These are phyloP conservation scores for Chimonanthus salicifolius DNA, from an alignment of 164 flowering plant genomes.

Conservation along the genomic window DNA sequence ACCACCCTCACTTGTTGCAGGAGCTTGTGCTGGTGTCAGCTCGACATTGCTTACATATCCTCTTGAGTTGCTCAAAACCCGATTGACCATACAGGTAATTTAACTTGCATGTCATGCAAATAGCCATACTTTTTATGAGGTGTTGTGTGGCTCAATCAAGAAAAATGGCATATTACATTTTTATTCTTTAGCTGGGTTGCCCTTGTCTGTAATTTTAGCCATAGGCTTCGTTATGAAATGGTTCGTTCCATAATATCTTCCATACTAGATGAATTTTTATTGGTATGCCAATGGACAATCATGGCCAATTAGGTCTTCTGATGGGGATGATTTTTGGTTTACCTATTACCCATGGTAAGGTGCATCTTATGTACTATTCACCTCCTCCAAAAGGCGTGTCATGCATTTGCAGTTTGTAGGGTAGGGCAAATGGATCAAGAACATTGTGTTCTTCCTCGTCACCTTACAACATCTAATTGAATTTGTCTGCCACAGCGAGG, in stretches of 20 bases:
- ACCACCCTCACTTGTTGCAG: conserved; percentile 84
- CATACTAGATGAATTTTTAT: background rate
- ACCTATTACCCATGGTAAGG: background rate
- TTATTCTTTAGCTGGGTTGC: background rate
- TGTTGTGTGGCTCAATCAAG: background rate
- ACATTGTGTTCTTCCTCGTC: background rate
- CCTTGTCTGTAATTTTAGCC: background rate
- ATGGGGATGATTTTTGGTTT: background rate
- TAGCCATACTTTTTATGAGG: background rate
- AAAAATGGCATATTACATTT: background rate
- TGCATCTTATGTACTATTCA: background rate
- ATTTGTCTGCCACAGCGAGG: conserved; percentile 48
- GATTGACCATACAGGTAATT: conserved; percentile 83
- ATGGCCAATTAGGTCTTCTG: background rate
- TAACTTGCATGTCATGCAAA: background rate
- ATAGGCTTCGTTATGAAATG: background rate
- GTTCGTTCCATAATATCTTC: background rate
- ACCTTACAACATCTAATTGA: background rate
- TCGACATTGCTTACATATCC: conserved; percentile 88
- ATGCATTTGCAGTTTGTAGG: background rate
- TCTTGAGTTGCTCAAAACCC: conserved; percentile 88
- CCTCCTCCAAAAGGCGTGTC: too few relatives aligned
- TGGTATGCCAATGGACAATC: background rate
- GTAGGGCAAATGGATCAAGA: background rate
- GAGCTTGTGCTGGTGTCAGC: conserved; percentile 95